These are phyloP conservation scores for Ceratocystis alfenasii DNA, from an alignment of 2,329 filamentous ascomycete genomes.

Conservation along the genomic window DNA sequence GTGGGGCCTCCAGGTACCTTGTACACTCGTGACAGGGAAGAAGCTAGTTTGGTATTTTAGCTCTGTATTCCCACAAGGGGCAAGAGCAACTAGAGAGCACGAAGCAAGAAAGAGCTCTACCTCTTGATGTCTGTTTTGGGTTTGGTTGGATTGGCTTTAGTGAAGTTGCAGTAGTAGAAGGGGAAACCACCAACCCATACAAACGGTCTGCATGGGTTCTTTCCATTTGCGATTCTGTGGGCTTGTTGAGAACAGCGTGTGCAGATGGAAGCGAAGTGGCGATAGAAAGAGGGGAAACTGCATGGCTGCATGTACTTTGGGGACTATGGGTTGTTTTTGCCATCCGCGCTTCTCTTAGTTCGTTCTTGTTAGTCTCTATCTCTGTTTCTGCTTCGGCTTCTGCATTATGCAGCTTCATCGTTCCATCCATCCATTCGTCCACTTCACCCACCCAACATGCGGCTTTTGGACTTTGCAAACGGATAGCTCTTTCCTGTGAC, in stretches of 20 bases:
- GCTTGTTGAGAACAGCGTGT: constrained; percentile 8
- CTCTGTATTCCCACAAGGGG: constrained; percentile 14
- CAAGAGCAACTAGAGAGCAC: neutral
- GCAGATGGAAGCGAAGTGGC: neutral
- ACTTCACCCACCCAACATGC: neutral
- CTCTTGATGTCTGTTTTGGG: constrained; percentile 8
- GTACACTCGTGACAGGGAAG: constrained; percentile 10
- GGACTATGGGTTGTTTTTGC: neutral
- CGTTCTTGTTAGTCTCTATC: neutral
- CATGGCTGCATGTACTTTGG: neutral
- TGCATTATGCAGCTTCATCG: neutral
- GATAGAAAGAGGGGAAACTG: neutral
- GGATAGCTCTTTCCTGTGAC: constrained; percentile 8
- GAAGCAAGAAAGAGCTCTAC: constrained; percentile 3
- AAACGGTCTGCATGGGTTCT: neutral
- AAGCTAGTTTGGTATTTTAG: constrained; percentile 3
- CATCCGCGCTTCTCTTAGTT: neutral
- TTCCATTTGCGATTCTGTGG: constrained; percentile 1
- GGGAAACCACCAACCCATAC: neutral
- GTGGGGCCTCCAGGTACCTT: constrained; percentile 8
- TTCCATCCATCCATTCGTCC: neutral
- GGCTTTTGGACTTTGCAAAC: neutral
- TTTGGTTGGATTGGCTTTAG: constrained; percentile 4
- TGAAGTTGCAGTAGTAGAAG: neutral
- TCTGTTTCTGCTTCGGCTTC: neutral